Evolutionary conservation across 768 basidiomycete species (phyloP), one percentile per base, ranked within the genome.

Genomic region (Suillus americanus): DNA sequence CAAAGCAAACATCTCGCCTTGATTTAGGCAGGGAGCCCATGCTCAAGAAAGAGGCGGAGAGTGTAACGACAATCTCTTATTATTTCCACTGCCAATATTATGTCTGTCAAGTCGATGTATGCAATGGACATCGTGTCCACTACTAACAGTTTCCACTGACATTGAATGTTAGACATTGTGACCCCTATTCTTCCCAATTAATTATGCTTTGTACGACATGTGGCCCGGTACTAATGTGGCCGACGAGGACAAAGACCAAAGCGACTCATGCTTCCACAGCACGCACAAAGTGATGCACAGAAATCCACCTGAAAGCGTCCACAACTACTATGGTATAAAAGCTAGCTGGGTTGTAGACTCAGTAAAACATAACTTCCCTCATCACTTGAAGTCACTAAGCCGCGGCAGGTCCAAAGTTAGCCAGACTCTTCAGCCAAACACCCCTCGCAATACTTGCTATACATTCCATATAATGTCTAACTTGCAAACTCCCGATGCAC

Each of bases 401-500:
- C 38, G 63, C 30, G 67, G 66, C 68, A 63, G 68, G 68, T 63
- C 65, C 66, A 61, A 60, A 41, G 38, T 28, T 41, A 40, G 18
- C 12, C 12, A 30, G 40, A 59, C 57, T 41, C 23, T 54, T 35
- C 53, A 35, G 20, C 53, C 33, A 13, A 13, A n/a, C 13, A 33
- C 12, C 40, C 12, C 25, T 13, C 57, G 12, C 6, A 41, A 25
- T 59, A 59, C 25, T 57, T 40, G 28, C 43, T 63, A 54, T 65
- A 61, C 64, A 37, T 55, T 65, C 23, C 45, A 61, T 40, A 12
- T 40, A 12, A 70, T 71, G 71, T 62, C 67, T 53, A 64, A 64
- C 38, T 67, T 64, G 48, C 69, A 78, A 61, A 70, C 79, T 60
- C 73, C 78, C 40, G 79, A 79, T 64, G 78, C 78, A 20, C 72